These are phyloP conservation scores for Aspergillus phoenicis DNA, from an alignment of 2,329 filamentous ascomycete genomes.

Conservation along the genomic window DNA sequence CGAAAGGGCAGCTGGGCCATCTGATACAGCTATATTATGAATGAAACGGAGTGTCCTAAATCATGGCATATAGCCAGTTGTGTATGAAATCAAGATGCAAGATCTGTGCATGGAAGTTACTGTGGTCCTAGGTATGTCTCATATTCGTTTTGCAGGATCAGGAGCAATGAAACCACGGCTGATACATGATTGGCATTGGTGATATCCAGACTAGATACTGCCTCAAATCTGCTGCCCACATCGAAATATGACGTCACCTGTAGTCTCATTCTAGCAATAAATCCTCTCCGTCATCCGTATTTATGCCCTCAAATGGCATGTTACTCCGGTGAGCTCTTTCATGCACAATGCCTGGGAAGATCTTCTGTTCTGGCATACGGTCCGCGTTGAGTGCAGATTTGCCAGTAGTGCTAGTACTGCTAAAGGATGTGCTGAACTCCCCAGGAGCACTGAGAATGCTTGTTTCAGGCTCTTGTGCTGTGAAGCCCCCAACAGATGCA, in stretches of 20 bases:
- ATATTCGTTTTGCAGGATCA: neutral
- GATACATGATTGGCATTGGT: too few relatives aligned
- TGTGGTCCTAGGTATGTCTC: too few relatives aligned
- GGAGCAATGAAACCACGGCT: neutral
- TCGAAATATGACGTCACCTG: too few relatives aligned
- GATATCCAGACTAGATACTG: neutral
- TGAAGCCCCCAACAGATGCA: neutral
- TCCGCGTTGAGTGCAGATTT: conserved; percentile 17
- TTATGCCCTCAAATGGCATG: conserved; percentile 14
- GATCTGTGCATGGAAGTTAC: too few relatives aligned
- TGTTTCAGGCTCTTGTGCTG: neutral
- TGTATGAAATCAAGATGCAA: neutral
- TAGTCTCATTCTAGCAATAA: neutral
- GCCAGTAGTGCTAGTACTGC: conserved; percentile 1
- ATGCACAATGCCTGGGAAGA: conserved; percentile 48
- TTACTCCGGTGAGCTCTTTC: conserved; percentile 37
- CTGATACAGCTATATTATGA: conserved; percentile 1
- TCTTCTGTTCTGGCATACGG: conserved; percentile 39
- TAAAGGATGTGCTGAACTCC: neutral
- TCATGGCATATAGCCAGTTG: neutral
- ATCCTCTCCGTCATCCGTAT: conserved; percentile 6
- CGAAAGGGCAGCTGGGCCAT: conserved; percentile 67
- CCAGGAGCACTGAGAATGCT: neutral
- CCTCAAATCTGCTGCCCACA: neutral
- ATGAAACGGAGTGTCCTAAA: neutral